These are phyloP conservation scores for Luzula sylvatica DNA, from an alignment of 176 grass and related monocot genomes.

Conservation along the genomic window DNA sequence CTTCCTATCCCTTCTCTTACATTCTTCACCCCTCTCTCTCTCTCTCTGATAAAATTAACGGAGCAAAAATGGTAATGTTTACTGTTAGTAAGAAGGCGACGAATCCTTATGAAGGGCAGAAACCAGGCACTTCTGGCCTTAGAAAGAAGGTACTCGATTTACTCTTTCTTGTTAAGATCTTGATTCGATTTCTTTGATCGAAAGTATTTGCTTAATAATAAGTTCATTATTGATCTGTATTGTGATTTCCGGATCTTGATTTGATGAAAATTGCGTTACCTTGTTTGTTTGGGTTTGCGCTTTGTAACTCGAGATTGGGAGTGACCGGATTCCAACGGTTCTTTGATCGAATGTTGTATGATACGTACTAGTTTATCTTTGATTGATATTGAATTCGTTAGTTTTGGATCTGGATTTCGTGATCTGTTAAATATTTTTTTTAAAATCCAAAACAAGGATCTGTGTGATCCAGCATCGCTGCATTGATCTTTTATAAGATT, in stretches of 20 bases:
- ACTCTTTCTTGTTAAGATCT: not conserved
- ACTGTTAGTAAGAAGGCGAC: slow-evolving; percentile 46
- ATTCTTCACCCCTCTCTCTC: slow-evolving; percentile 7
- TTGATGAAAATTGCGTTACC: too few species aligned
- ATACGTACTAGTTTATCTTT: too few species aligned
- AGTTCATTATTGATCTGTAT: too few species aligned
- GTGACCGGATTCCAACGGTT: too few species aligned
- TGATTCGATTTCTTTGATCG: not conserved
- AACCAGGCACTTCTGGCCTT: slow-evolving; percentile 95
- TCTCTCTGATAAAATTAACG: not conserved
- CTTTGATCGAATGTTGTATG: too few species aligned
- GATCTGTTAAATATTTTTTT: not conserved
- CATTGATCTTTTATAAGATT: not conserved
- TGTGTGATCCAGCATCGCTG: not conserved
- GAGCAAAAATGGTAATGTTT: slow-evolving; percentile 45
- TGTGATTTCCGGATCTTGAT: too few species aligned
- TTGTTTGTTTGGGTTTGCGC: too few species aligned
- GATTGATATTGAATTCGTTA: not conserved
- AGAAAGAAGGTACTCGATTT: slow-evolving; percentile 61
- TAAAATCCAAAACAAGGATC: not conserved
- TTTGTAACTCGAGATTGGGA: too few species aligned
- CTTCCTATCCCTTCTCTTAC: slow-evolving; percentile 32
- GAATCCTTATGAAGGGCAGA: slow-evolving; percentile 83
- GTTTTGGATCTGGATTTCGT: slow-evolving; percentile 9
- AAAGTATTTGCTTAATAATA: not conserved